phyloP scores from a whole-genome alignment of 176 grass and related monocot genomes.

The Oryza glaberrima region DNA sequence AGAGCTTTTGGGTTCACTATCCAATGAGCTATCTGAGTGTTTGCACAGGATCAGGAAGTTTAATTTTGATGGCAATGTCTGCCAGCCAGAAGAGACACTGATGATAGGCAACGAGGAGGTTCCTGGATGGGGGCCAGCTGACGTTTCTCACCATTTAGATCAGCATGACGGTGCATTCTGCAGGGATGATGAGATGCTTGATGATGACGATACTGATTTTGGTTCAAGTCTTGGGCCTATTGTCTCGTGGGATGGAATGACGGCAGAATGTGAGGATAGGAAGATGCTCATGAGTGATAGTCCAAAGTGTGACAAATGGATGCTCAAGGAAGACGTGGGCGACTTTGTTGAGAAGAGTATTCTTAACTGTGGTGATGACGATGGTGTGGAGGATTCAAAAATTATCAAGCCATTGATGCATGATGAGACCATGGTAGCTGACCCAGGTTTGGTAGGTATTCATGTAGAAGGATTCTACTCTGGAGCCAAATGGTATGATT shows the following conservation, averaged over 20 bases:
- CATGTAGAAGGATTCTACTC: slow-evolving; percentile 93
- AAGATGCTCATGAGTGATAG: slow-evolving; percentile 81
- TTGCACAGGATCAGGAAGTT: slow-evolving; percentile 79
- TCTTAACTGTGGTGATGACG: slow-evolving; percentile 83
- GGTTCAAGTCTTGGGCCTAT: slow-evolving; percentile 84
- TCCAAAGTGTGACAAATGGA: slow-evolving; percentile 91
- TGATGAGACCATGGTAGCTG: slow-evolving; percentile 73
- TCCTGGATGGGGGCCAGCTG: slow-evolving; percentile 56
- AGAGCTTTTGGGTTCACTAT: slow-evolving; percentile 59
- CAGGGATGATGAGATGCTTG: slow-evolving; percentile 92
- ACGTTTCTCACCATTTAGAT: slow-evolving; percentile 61
- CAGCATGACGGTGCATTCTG: slow-evolving; percentile 63
- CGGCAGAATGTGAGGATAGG: slow-evolving; percentile 72
- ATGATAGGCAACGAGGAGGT: slow-evolving; percentile 62
- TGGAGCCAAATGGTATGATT: slow-evolving; percentile 93
- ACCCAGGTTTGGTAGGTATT: slow-evolving; percentile 80
- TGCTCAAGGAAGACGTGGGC: slow-evolving; percentile 81
- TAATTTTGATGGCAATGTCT: slow-evolving; percentile 57
- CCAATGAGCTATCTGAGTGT: slow-evolving; percentile 73
- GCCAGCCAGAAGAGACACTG: slow-evolving; percentile 66
- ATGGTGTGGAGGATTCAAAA: slow-evolving; percentile 79
- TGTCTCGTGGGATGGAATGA: slow-evolving; percentile 88
- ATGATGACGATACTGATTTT: slow-evolving; percentile 89
- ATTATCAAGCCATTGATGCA: slow-evolving; percentile 83
- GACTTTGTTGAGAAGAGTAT: slow-evolving; percentile 94